Base-by-base conservation (phyloP, 768 basidiomycete genomes). In the Hysterangium stoloniferum region DNA sequence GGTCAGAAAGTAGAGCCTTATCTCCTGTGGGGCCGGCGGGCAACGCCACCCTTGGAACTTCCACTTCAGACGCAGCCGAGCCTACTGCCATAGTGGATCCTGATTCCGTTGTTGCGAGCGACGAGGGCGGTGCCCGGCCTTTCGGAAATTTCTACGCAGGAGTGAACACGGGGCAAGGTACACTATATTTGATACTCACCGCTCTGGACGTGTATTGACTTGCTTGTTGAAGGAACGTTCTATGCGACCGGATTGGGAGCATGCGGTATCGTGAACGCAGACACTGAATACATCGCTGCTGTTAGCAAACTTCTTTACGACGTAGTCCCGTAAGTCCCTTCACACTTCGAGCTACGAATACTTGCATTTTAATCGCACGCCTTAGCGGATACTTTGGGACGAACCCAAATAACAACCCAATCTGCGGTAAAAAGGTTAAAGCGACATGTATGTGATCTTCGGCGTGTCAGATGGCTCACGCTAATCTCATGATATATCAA, bases 331-430 rank as follows among this genome's bases (percentile, higher is more conserved):
- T 82, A 62, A 54, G 80, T 63, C 13, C 1, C 27, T 51, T 20
- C 19, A 17, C 5, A 1, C 32, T 29, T 28, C 31, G 33, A 24
- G 20, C 11, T 12, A 11, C 19, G 48, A 11, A 17, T 38, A 4
- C 24, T 29, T 35, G 28, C 31, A 19, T 38, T 4, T 17, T 29
- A n/a, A 7, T 48, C n/a, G n/a, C n/a, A 37, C 47, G 32, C 33
- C 45, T 24, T 52, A 86, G 84, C 38, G 75, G 71, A 8, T 83
- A 79, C 61, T 45, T 64, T 15, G 73, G 75, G 22, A 69, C 44
- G 5, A 78, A 91, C 70, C 83, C 87, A 24, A 91, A 90, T 64
- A 59, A 55, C 49, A 89, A 92, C 68, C 86, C 88, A 29, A 62
- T 91, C 48, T 91, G 89, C 61, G 67, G 67, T 57, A 71, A 65